Percentiles rank a stretch among this genome's conserved stretches.
phyloP scores from a whole-genome alignment of 176 grass and related monocot genomes.

The Ensete glaucum region DNA sequence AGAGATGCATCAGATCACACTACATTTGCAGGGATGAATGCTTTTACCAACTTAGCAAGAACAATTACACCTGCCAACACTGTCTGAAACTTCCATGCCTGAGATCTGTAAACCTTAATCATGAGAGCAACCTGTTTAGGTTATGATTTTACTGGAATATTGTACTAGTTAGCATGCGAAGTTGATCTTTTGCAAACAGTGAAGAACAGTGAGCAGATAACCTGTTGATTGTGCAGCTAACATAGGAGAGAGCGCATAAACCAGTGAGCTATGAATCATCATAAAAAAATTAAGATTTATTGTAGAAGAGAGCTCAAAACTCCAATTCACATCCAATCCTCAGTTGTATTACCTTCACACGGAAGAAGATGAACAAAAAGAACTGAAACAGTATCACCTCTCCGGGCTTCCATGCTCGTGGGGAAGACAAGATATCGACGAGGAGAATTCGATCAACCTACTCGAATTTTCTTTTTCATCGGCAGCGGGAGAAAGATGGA shows the following conservation, averaged over 20 bases:
- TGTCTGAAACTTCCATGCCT: background rate
- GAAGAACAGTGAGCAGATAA: no score
- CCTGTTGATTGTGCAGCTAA: no score
- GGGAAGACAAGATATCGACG: no score
- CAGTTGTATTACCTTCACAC: background rate
- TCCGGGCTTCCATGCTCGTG: no score
- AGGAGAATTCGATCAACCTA: background rate
- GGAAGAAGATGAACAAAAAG: background rate
- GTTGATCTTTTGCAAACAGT: no score
- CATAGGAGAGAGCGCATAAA: no score
- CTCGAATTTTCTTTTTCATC: slow-evolving; percentile 1
- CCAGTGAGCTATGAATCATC: background rate
- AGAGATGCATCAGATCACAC: no score
- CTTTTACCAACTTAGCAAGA: background rate
- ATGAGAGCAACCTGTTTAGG: background rate
- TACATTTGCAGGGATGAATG: no score
- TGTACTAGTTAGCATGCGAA: no score
- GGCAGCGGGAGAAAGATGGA: background rate
- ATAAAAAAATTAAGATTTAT: background rate
- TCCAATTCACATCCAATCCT: background rate
- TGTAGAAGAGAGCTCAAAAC: background rate
- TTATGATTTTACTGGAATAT: background rate
- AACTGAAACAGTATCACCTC: no score
- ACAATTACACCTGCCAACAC: background rate
- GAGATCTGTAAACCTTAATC: background rate